A percentile compares a stretch with the other conserved stretches of the same genome.
Conservation (phyloP, 306 rosid species). For the Arachis stenosperma region DNA sequence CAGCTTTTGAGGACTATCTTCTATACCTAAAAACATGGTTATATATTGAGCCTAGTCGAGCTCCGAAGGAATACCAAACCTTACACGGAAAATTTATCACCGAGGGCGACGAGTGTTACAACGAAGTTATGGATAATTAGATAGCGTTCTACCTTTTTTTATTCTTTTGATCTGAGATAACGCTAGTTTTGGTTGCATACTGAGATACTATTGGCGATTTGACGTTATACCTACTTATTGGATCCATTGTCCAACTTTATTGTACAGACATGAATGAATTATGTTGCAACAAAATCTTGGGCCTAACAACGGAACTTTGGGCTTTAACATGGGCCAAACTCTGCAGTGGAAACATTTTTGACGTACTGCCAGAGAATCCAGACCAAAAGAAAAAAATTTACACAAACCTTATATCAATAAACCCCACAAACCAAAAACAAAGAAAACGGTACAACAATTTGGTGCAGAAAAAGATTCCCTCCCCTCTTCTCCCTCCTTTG, state of each 20-base stretch:
- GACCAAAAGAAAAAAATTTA: too few species aligned
- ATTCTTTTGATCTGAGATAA: too few species aligned
- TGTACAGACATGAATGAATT: background rate
- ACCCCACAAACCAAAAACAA: background rate
- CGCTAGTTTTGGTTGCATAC: too few species aligned
- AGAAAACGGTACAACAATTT: background rate
- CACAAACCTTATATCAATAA: too few species aligned
- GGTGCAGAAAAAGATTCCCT: too few species aligned
- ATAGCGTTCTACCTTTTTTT: background rate
- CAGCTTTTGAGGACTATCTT: background rate
- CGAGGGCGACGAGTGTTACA: background rate
- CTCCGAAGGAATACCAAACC: background rate
- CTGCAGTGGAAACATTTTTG: too few species aligned
- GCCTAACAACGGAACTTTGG: too few species aligned
- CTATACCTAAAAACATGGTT: background rate
- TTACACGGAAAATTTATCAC: background rate
- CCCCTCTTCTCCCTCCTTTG: too few species aligned
- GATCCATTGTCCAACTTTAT: constrained; percentile 4
- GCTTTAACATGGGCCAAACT: too few species aligned
- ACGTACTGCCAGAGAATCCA: too few species aligned
- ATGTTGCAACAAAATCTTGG: background rate
- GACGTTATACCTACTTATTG: too few species aligned
- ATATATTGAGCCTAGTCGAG: background rate
- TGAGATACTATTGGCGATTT: too few species aligned
- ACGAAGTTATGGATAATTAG: background rate